Base-by-base conservation (phyloP, 1,139 yeast species). In the Taphrina flavorubra region DNA sequence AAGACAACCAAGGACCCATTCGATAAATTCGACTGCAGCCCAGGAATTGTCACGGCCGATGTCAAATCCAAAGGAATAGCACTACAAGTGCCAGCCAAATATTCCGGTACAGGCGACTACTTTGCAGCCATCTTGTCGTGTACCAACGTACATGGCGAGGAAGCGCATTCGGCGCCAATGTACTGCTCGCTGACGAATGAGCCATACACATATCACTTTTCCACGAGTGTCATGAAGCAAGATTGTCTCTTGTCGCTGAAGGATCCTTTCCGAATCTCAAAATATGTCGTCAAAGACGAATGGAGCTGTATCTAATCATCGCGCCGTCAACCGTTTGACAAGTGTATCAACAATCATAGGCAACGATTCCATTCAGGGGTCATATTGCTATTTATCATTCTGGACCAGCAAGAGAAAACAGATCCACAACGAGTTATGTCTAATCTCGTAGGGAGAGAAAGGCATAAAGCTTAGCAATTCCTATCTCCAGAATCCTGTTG, bases 91-190 rank as follows among this genome's bases (percentile, higher is more conserved):
- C 42, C 42, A 11, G 42, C 42, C 42, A 39, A 39, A 1, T 25
- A 2, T 7, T 6, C 42, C 42, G 42, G 14, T 14, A 39, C 47
- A 5, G 42, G 42, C 13, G 8, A 16, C 0, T 44, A 44, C 18
- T 44, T 44, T 44, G 47, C 47, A 14, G 47, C n/a, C 18, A 16
- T 44, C n/a, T n/a, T 44, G 18, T 44, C 47, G 16, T 44, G 47
- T 4, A 44, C 13, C 18, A n/a, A 44, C 2, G 8, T n/a, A 2
- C 13, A n/a, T 13, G 18, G 47, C 18, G n/a, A 44, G 47, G 18
- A 13, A n/a, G 47, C n/a, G 11, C n/a, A 44, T 6, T 44, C 47
- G 8, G 13, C 18, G 47, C 47, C 47, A 16, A 44, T 44, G 47
- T 44, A 44, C 18, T 44, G 47, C 47, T 44, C 18, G 18, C n/a